Evolutionary conservation across 345 rosid genomes (phyloP), one percentile per base, ranked within the genome.

Genomic region (Isatis tinctoria): DNA sequence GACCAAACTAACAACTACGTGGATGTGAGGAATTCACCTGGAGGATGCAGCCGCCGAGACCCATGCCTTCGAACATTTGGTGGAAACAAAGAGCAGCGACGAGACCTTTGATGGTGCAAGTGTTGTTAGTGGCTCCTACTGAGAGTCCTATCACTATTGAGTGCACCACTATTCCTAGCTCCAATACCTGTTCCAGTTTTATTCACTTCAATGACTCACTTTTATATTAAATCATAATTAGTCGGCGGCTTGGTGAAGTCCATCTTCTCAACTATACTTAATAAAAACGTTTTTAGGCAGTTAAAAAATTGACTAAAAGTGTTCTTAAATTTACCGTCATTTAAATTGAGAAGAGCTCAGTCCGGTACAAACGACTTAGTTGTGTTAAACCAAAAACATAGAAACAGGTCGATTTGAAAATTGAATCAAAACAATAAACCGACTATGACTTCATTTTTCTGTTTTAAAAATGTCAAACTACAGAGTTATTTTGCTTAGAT

Each of bases 31-130:
- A 16, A 16, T 7, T 47, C 41, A 83, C 91, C 85, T 88, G 91
- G 3, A 83, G 22, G 41, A 89, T 86, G 76, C 90, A 87, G 0
- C 93, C 90, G 0, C 97, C 95, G 4, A 88, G 87, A 8, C 90
- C 92, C 84, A 88, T 87, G 49, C 92, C 95, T 72, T 88, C 97
- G 36, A 86, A 91, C 79, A 86, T 83, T 35, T 91, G 97, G 58
- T 91, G 97, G 60, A 91, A 91, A 26, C 87, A 77, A 59, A 91
- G 83, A 2, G 95, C 95, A 3, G 86, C 91, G 0, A 89, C 49
- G 1, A 89, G 77, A 2, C 86, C 87, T 60, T 60, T 87, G 49
- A 91, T 80, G 5, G 84, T 80, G 16, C 78, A 70, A 2, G 88
- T 83, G 71, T 81, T 86, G 73, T 80, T 79, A 0, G 90, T 87